Evolutionary conservation across 2,329 filamentous ascomycete genomes (phyloP).

Genomic region (Didymella pinodella): DNA sequence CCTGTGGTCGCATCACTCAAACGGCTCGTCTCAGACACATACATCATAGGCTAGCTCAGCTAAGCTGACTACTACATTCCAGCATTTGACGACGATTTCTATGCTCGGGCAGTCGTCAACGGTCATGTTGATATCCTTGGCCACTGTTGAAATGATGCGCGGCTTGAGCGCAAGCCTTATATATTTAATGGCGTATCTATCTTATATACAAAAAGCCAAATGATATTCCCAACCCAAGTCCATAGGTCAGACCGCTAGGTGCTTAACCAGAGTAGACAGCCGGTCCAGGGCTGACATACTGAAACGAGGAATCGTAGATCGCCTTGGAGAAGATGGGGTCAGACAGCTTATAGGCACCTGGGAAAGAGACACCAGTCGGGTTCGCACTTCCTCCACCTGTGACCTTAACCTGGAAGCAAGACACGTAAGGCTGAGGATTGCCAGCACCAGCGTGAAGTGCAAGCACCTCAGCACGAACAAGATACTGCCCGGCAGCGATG

Average conservation of each 20-base stretch:
- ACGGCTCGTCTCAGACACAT: no score
- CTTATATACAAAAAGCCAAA: background rate
- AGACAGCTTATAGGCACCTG: slow-evolving; percentile 45
- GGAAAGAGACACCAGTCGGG: slow-evolving; percentile 46
- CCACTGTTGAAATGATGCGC: no score
- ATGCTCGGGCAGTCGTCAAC: no score
- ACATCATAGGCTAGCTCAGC: no score
- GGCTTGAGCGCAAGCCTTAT: background rate
- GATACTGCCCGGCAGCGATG: slow-evolving; percentile 45
- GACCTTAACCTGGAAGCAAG: slow-evolving; percentile 51
- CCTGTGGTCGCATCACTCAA: no score
- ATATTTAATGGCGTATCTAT: background rate
- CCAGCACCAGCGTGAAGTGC: slow-evolving; percentile 46
- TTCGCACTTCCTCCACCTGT: slow-evolving; percentile 45
- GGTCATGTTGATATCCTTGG: no score
- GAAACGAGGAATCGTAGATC: slow-evolving; percentile 46
- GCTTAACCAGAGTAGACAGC: slow-evolving; percentile 44
- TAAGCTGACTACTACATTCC: no score
- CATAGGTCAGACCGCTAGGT: background rate
- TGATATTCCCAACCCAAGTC: background rate
- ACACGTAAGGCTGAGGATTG: slow-evolving; percentile 46
- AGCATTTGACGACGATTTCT: no score
- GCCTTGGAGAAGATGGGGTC: slow-evolving; percentile 46
- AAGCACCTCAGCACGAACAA: slow-evolving; percentile 47
- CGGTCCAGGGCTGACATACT: slow-evolving; percentile 47